These are phyloP conservation scores for Pleoardoris graminearum DNA, from an alignment of 2,329 filamentous ascomycete genomes.

Conservation along the genomic window DNA sequence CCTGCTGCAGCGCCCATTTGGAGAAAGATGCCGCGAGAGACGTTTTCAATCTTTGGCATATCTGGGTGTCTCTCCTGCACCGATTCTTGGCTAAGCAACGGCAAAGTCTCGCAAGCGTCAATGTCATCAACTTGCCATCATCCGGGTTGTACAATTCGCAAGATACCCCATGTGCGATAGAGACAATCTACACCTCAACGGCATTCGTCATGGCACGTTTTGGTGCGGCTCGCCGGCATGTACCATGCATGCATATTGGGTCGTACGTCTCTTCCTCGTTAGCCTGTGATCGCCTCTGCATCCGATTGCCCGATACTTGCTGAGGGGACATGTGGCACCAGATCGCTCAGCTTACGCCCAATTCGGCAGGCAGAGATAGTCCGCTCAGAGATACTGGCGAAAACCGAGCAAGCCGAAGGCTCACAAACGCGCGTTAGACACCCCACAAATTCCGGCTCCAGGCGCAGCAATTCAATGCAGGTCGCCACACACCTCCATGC, in stretches of 20 bases:
- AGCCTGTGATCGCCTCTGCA: constrained; percentile 13
- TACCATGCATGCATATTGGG: background rate
- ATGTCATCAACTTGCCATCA: constrained; percentile 9
- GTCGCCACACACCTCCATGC: constrained; percentile 8
- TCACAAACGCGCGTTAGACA: background rate
- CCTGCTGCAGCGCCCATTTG: background rate
- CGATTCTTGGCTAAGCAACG: too few relatives aligned
- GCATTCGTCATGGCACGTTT: background rate
- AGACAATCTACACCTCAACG: background rate
- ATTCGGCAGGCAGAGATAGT: too few relatives aligned
- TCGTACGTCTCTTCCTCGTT: constrained; percentile 6
- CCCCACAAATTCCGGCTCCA: background rate
- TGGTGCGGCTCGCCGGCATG: constrained; percentile 2
- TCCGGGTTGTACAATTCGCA: constrained; percentile 9
- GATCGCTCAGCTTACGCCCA: too few relatives aligned
- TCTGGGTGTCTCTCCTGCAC: background rate
- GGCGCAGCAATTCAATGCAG: background rate
- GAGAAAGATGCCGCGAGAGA: background rate
- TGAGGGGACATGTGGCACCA: background rate
- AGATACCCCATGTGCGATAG: background rate
- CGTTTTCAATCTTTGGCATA: background rate
- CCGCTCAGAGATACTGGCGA: background rate
- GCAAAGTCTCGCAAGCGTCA: too few relatives aligned
- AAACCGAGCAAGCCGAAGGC: background rate
- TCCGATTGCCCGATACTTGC: background rate